Evolutionary conservation across 345 rosid genomes (phyloP), one percentile per base, ranked within the genome.

Genomic region (Eucalyptus tenuipes): DNA sequence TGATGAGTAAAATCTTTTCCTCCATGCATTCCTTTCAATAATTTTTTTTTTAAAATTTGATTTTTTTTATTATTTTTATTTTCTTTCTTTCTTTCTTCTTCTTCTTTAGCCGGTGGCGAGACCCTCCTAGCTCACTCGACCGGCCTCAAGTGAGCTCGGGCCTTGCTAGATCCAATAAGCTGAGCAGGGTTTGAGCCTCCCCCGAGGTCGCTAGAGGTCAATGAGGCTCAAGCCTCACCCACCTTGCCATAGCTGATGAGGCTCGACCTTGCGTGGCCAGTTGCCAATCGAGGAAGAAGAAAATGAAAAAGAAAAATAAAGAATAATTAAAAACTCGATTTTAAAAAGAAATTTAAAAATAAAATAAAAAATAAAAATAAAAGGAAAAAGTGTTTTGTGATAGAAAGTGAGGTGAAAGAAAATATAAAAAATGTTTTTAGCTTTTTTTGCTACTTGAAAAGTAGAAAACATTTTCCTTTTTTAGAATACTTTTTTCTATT

Each of bases 371-470:
- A 44, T 44, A 7, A 44, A 44, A 44, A 3, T 17, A 20, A 20
- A 49, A 49, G 1, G 2, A 52, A 52, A 52, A 3, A 52, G 0
- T 52, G 57, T 18, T 52, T 8, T 3, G 2, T 8, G 57, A 52
- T 0, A 52, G 4, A 52, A 52, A 18, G 1, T 18, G 24, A 18
- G 55, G 55, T 7, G 24, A 52, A 18, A 18, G 0, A 18, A 50
- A 3, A 50, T 6, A 50, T 8, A 52, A 0, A 52, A 7, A 52
- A 52, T 52, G 1, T 52, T 52, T 52, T 52, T 3, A 50, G 55
- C 22, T 17, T 52, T 52, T 52, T 52, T 9, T 0, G 0, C 0
- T 52, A 52, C 57, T 1, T 0, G 25, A 52, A 0, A 52, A 8
- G 10, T 52, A 7, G 10, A 52, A 0, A 52, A 52, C 1, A 52